phyloP scores from a whole-genome alignment of 768 basidiomycete genomes.

The Lactarius pseudohatsudake region DNA sequence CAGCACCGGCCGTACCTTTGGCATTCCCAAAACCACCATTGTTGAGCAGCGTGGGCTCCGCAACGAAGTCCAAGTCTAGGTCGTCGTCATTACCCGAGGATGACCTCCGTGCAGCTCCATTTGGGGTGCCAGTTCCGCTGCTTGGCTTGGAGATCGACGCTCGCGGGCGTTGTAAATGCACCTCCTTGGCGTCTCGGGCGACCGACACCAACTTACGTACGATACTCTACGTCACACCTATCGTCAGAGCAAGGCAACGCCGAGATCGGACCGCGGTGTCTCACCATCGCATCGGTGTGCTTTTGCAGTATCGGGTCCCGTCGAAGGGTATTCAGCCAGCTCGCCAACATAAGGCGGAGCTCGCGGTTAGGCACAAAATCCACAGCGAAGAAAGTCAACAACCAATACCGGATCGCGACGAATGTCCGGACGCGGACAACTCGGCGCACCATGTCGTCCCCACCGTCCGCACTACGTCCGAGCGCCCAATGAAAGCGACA shows the following conservation, averaged over 20 bases:
- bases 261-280: slow-evolving; percentile 33
- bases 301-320: slow-evolving; percentile 68
- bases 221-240: slow-evolving; percentile 53
- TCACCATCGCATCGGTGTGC: slow-evolving; percentile 69
- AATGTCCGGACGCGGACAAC: slow-evolving; percentile 88
- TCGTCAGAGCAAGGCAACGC: slow-evolving; percentile 20
- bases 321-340: slow-evolving; percentile 79
- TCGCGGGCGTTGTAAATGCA: slow-evolving; percentile 39
- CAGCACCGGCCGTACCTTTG: slow-evolving; percentile 13
- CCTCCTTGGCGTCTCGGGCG: slow-evolving; percentile 75
- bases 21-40: slow-evolving; percentile 25
- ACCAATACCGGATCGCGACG: slow-evolving; percentile 87
- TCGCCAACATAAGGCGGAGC: slow-evolving; percentile 66
- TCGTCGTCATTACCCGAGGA: slow-evolving; percentile 59
- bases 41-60: slow-evolving; percentile 42
- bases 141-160: slow-evolving; percentile 40
- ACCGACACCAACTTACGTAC: slow-evolving; percentile 82
- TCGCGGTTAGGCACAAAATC: slow-evolving; percentile 85
- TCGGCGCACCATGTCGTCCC: slow-evolving; percentile 69
- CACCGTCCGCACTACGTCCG: slow-evolving; percentile 45
- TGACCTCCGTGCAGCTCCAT: slow-evolving; percentile 34
- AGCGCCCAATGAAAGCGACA: slow-evolving; percentile 90
- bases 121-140: slow-evolving; percentile 13
- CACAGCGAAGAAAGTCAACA: slow-evolving; percentile 84
- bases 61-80: slow-evolving; percentile 74